Percentiles rank a stretch among this genome's conserved stretches.
Conservation (phyloP, 371 early-diverging fungal genomes). For the Sporodiniella umbellata region DNA sequence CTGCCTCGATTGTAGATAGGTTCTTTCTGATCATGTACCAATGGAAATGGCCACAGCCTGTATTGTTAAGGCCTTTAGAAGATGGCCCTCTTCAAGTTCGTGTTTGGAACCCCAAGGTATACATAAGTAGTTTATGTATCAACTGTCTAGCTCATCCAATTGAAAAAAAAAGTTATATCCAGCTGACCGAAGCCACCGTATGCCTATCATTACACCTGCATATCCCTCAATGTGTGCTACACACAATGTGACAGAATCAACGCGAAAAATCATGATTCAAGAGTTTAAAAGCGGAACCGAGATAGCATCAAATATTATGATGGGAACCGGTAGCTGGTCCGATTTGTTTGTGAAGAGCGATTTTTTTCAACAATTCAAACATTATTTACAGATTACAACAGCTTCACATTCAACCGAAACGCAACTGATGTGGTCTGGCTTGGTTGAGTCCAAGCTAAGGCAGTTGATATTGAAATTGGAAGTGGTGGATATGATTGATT, state of each 20-base stretch:
- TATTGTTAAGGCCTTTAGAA: slow-evolving; percentile 92
- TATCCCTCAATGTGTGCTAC: slow-evolving; percentile 99
- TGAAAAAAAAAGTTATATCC: slow-evolving; percentile 64
- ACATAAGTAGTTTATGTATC: not conserved
- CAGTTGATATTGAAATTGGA: slow-evolving; percentile 88
- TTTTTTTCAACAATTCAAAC: slow-evolving; percentile 90
- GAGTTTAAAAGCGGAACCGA: slow-evolving; percentile 82
- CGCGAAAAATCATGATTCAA: slow-evolving; percentile 77
- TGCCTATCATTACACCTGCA: slow-evolving; percentile 99
- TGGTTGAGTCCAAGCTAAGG: slow-evolving; percentile 89
- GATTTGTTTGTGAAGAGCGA: slow-evolving; percentile 83
- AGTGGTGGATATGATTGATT: slow-evolving; percentile 62
- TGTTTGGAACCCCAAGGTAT: slow-evolving; percentile 96
- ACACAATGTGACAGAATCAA: slow-evolving; percentile 96
- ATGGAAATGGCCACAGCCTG: slow-evolving; percentile 99
- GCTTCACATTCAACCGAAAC: slow-evolving; percentile 68
- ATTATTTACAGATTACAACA: slow-evolving; percentile 91
- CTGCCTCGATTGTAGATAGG: slow-evolving; percentile 83
- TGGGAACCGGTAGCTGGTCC: slow-evolving; percentile 58
- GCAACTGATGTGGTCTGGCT: slow-evolving; percentile 65
- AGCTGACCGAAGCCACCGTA: slow-evolving; percentile 88
- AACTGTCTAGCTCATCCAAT: not conserved
- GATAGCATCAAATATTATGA: slow-evolving; percentile 71
- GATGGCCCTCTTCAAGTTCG: slow-evolving; percentile 89
- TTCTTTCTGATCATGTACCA: slow-evolving; percentile 91